These are phyloP conservation scores for Vitis hybrid DNA, from an alignment of 177 flowering plant species.

Conservation along the genomic window DNA sequence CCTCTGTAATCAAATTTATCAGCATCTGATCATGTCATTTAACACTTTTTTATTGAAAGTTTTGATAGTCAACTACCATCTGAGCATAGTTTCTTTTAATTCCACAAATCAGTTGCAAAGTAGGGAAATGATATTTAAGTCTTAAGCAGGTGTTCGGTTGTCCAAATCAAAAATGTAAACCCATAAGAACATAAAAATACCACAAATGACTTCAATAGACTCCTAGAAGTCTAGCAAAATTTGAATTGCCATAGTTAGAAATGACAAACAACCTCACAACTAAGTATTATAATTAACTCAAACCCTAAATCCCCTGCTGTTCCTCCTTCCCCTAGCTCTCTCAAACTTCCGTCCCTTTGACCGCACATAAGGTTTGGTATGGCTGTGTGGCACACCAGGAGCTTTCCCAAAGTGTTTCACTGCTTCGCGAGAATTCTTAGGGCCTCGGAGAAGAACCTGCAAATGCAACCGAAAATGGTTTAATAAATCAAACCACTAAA, in stretches of 20 bases:
- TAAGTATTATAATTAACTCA: slow-evolving; percentile 12
- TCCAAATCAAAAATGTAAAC: too few relatives aligned
- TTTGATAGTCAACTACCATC: too few relatives aligned
- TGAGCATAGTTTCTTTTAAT: too few relatives aligned
- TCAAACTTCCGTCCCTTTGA: slow-evolving; percentile 63
- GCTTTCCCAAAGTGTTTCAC: slow-evolving; percentile 60
- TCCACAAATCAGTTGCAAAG: too few relatives aligned
- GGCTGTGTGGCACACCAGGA: slow-evolving; percentile 65
- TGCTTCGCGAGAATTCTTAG: slow-evolving; percentile 58
- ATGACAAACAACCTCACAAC: slow-evolving; percentile 5
- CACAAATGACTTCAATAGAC: not conserved
- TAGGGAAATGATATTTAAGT: too few relatives aligned
- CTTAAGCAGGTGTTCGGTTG: too few relatives aligned
- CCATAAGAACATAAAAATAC: too few relatives aligned
- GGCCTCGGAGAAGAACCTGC: slow-evolving; percentile 54
- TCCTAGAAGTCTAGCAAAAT: slow-evolving; percentile 19
- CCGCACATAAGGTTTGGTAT: slow-evolving; percentile 54
- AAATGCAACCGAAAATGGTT: not conserved
- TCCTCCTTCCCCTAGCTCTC: slow-evolving; percentile 56
- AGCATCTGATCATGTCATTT: too few relatives aligned
- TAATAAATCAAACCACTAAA: not conserved
- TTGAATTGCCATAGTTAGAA: slow-evolving; percentile 7
- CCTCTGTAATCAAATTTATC: too few relatives aligned
- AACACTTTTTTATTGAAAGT: too few relatives aligned
- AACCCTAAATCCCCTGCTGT: slow-evolving; percentile 51